Evolutionary conservation across 345 rosid species (phyloP).

Genomic region (Boechera stricta): DNA sequence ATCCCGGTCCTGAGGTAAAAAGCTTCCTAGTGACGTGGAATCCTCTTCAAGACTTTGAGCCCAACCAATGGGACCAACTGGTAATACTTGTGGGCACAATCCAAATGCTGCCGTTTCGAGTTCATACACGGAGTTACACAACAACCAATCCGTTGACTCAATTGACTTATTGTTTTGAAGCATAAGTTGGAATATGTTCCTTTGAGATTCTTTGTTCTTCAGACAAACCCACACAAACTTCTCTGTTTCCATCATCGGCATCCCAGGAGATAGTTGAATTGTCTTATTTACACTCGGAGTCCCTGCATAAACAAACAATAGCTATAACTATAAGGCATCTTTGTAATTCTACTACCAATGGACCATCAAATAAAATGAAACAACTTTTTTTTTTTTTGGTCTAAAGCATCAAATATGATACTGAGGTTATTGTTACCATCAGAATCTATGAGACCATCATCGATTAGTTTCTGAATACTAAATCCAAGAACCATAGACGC

Average conservation of each 20-base stretch:
- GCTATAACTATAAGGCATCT: background rate
- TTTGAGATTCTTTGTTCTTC: conserved; percentile 41
- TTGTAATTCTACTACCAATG: no score
- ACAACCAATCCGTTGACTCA: conserved; percentile 49
- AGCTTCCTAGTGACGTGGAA: conserved; percentile 40
- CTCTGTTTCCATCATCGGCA: conserved; percentile 43
- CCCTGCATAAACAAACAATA: conserved; percentile 13
- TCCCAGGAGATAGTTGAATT: conserved; percentile 31
- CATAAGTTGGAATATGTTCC: conserved; percentile 37
- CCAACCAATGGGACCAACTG: conserved; percentile 48
- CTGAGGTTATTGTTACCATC: conserved; percentile 41
- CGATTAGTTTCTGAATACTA: conserved; percentile 46
- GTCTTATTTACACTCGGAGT: conserved; percentile 18
- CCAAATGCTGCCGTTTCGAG: conserved; percentile 47
- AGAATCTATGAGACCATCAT: conserved; percentile 53
- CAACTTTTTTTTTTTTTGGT: no score
- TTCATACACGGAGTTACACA: conserved; percentile 50
- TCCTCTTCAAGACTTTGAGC: conserved; percentile 22
- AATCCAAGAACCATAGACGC: conserved; percentile 45
- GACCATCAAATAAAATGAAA: no score
- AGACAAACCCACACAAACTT: conserved; percentile 51
- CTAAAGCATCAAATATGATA: no score
- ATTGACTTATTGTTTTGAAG: conserved; percentile 19
- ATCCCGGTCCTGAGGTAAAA: conserved; percentile 46
- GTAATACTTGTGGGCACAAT: conserved; percentile 26